Evolutionary conservation across 2,329 filamentous ascomycete species (phyloP).

Genomic region (Exophiala sp.): DNA sequence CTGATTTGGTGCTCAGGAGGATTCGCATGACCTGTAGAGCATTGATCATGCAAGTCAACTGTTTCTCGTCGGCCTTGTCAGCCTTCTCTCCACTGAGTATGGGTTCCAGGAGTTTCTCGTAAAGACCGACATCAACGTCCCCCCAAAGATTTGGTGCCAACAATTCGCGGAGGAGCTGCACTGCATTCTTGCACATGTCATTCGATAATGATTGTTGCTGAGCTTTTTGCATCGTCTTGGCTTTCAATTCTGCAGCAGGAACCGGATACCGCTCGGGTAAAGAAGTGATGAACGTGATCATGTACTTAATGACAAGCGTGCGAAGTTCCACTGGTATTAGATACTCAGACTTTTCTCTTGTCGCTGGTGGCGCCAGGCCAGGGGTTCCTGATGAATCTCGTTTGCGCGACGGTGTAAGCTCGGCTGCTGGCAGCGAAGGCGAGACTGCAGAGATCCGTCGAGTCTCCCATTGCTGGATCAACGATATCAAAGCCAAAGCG

Average conservation of each 20-base stretch:
- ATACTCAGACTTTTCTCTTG: constrained; percentile 56
- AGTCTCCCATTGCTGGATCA: constrained; percentile 93
- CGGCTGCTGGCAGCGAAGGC: constrained; percentile 42
- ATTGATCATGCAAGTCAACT: constrained; percentile 69
- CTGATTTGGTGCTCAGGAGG: constrained; percentile 78
- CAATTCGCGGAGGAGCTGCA: constrained; percentile 77
- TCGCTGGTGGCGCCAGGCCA: constrained; percentile 50
- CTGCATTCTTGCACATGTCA: constrained; percentile 81
- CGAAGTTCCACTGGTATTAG: constrained; percentile 65
- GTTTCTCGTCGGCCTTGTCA: constrained; percentile 77
- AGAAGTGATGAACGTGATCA: constrained; percentile 91
- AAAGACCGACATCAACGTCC: constrained; percentile 85
- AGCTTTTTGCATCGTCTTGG: constrained; percentile 40
- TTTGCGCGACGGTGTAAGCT: constrained; percentile 63
- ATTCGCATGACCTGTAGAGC: constrained; percentile 88
- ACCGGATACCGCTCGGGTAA: constrained; percentile 80
- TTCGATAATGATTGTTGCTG: constrained; percentile 55
- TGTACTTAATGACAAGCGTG: constrained; percentile 84
- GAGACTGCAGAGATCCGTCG: constrained; percentile 57
- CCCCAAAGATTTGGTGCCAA: constrained; percentile 86
- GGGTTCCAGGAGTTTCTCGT: constrained; percentile 83
- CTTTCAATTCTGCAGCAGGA: constrained; percentile 53
- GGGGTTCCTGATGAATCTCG: constrained; percentile 44
- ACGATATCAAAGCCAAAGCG: constrained; percentile 80
- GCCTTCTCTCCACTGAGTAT: constrained; percentile 81